A percentile compares a stretch with the other conserved stretches of the same genome.
Evolutionary conservation across 2,329 filamentous ascomycete species (phyloP).

Genomic region (Tolypocladium inflatum): DNA sequence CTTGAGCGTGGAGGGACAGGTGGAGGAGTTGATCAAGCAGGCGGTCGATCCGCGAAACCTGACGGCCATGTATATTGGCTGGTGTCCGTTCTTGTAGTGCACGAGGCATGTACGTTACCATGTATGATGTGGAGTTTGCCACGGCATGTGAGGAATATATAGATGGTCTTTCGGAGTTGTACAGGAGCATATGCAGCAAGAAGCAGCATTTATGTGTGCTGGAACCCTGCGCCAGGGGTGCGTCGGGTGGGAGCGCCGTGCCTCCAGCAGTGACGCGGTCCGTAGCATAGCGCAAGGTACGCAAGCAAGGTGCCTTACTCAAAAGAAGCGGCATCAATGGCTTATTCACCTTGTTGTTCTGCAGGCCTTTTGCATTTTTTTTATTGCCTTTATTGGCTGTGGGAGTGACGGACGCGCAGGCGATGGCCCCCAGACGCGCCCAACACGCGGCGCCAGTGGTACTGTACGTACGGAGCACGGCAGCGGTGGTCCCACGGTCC

Average conservation of each 20-base stretch:
- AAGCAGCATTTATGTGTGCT: neutral
- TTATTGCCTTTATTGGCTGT: neutral
- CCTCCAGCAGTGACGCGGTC: neutral
- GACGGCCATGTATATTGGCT: conserved; percentile 94
- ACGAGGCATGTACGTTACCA: neutral
- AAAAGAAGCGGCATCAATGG: neutral
- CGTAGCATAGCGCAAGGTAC: too few species aligned
- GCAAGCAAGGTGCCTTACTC: too few species aligned
- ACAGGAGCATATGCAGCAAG: neutral
- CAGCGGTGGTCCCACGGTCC: neutral
- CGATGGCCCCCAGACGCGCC: neutral
- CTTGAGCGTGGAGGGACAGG: conserved; percentile 89
- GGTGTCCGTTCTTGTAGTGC: conserved; percentile 53
- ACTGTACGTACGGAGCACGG: neutral
- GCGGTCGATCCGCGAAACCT: conserved; percentile 74
- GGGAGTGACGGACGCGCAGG: neutral
- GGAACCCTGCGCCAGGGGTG: neutral
- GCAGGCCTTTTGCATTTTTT: neutral
- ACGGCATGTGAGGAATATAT: too few species aligned
- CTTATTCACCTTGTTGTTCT: too few species aligned
- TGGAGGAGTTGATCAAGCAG: conserved; percentile 86
- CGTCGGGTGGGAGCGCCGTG: neutral
- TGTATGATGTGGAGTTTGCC: neutral
- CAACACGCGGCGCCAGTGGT: neutral
- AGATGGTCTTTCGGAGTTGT: neutral